Conservation (phyloP, 768 basidiomycete species). For the Tephrocybe sp. region DNA sequence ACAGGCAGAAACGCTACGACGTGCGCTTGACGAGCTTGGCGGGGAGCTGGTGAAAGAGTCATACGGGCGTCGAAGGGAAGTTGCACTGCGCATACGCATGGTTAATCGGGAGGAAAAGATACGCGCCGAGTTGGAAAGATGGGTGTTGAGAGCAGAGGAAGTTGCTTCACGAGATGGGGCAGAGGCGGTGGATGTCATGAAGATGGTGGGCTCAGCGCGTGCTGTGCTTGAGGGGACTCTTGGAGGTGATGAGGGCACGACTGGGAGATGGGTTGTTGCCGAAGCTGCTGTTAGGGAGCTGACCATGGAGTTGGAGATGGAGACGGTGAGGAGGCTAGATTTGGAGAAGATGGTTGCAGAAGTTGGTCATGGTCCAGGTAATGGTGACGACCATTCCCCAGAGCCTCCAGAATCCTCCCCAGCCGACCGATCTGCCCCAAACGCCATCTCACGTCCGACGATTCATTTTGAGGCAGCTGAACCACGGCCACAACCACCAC, state of each 20-base stretch:
- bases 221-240: conserved; percentile 21
- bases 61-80: conserved; percentile 71
- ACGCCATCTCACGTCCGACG: not conserved
- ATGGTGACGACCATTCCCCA: not conserved
- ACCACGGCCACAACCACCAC: no score
- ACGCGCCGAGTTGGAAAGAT: conserved; percentile 51
- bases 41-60: conserved; percentile 69
- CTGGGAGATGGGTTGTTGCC: conserved; percentile 51
- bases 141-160: conserved; percentile 53
- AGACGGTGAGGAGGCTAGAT: conserved; percentile 48
- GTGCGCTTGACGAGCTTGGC: conserved; percentile 65
- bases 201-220: conserved; percentile 23
- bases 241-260: conserved; percentile 34
- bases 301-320: conserved; percentile 54
- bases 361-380: not conserved
- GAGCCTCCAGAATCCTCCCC: not conserved
- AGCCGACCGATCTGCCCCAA: not conserved
- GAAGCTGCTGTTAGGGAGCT: conserved; percentile 49
- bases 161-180: conserved; percentile 18
- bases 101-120: conserved; percentile 63
- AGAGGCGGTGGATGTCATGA: conserved; percentile 10
- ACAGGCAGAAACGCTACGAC: conserved; percentile 48
- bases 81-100: conserved; percentile 59
- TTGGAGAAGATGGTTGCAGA: conserved; percentile 32
- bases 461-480: not conserved